Percentiles rank a stretch among this genome's conserved stretches.
phyloP scores from a whole-genome alignment of 2,329 filamentous ascomycete species.

The Ascocoryne sarcoides region DNA sequence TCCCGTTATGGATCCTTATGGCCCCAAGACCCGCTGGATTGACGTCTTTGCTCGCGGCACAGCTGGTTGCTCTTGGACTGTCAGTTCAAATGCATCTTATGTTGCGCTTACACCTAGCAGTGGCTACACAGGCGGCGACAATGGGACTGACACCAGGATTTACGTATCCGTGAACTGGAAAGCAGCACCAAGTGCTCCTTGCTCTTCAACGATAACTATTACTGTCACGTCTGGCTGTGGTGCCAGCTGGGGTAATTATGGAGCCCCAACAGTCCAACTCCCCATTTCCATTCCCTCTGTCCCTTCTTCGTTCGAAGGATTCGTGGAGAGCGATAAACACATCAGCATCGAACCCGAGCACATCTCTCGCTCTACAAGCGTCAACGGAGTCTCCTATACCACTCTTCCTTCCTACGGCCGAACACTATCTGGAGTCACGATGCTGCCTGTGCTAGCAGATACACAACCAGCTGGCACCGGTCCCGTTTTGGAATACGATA shows the following conservation, averaged over 20 bases:
- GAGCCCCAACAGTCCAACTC: conserved; percentile 41
- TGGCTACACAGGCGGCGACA: conserved; percentile 40
- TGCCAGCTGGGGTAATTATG: conserved; percentile 33
- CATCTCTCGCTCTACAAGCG: conserved; percentile 36
- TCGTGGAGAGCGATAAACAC: conserved; percentile 52
- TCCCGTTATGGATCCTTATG: conserved; percentile 50
- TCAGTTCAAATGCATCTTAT: conserved; percentile 40
- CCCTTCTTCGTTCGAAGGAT: conserved; percentile 47
- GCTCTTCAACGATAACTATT: conserved; percentile 40
- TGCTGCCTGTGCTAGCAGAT: conserved; percentile 43
- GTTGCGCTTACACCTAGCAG: conserved; percentile 41
- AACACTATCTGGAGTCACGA: conserved; percentile 47
- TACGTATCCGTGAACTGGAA: conserved; percentile 49
- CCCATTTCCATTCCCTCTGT: conserved; percentile 43
- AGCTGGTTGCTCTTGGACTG: conserved; percentile 40
- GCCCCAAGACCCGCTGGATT: conserved; percentile 47
- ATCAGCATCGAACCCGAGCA: conserved; percentile 47
- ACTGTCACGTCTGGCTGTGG: conserved; percentile 42
- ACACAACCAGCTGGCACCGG: conserved; percentile 40
- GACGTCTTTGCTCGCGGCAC: conserved; percentile 55
- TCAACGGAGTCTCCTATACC: conserved; percentile 35
- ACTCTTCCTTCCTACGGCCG: conserved; percentile 47
- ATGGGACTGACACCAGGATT: conserved; percentile 42
- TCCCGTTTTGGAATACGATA: conserved; percentile 49
- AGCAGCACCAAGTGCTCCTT: conserved; percentile 33